Percentiles rank a stretch among this genome's conserved stretches.
Conservation (phyloP, 2,329 filamentous ascomycete species). For the Fusarium nodosum region DNA sequence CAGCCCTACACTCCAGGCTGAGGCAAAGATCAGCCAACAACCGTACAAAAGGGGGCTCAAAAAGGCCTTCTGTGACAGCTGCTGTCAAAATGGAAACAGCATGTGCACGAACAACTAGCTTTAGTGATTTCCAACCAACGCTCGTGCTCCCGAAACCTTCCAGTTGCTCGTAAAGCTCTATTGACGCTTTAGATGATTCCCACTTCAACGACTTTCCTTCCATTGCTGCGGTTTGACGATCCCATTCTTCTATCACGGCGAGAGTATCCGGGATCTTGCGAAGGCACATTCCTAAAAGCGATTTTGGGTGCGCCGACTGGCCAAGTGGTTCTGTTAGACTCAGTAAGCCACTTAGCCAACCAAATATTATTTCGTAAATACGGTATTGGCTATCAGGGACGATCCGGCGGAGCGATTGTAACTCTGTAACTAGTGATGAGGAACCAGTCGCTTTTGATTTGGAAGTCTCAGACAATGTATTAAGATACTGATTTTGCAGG, state of each 20-base stretch:
- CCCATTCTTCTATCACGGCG: slow-evolving; percentile 54
- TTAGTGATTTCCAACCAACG: slow-evolving; percentile 54
- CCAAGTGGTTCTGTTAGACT: slow-evolving; percentile 45
- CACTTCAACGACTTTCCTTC: slow-evolving; percentile 47
- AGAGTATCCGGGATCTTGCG: slow-evolving; percentile 52
- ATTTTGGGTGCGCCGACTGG: slow-evolving; percentile 49
- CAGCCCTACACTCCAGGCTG: slow-evolving; percentile 46
- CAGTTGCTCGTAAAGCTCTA: slow-evolving; percentile 55
- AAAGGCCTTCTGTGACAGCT: slow-evolving; percentile 51
- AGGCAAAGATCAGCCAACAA: slow-evolving; percentile 51
- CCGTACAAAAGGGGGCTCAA: slow-evolving; percentile 49
- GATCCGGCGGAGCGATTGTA: slow-evolving; percentile 46
- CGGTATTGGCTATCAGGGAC: slow-evolving; percentile 47
- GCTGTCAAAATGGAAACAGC: slow-evolving; percentile 49
- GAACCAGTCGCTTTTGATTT: slow-evolving; percentile 10
- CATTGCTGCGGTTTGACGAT: slow-evolving; percentile 45
- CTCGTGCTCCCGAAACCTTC: slow-evolving; percentile 50
- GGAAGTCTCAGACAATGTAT: slow-evolving; percentile 3
- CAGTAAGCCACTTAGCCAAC: slow-evolving; percentile 51
- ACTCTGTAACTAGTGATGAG: slow-evolving; percentile 36
- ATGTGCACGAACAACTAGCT: slow-evolving; percentile 53
- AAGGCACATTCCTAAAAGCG: slow-evolving; percentile 56
- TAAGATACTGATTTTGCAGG: slow-evolving; percentile 31
- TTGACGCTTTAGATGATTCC: slow-evolving; percentile 48
- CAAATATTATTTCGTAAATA: slow-evolving; percentile 54